Evolutionary conservation across 352 stramenopile genomes (phyloP).

Genomic region (Aphanomyces invadans): DNA sequence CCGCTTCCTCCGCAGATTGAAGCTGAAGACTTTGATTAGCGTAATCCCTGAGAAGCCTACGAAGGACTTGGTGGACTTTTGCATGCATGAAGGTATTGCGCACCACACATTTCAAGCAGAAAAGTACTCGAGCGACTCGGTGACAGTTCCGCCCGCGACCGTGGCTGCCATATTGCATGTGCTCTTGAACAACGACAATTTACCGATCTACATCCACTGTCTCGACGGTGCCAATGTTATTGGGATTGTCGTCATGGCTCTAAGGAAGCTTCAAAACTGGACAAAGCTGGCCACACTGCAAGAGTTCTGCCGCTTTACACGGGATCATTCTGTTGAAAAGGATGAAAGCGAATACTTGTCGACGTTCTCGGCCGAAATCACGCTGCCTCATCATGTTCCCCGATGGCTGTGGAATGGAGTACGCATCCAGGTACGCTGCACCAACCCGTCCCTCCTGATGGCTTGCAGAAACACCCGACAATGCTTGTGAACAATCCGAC

Average conservation of each 20-base stretch:
- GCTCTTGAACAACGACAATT: slow-evolving; percentile 63
- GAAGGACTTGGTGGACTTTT: slow-evolving; percentile 68
- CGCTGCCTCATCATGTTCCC: slow-evolving; percentile 52
- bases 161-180: slow-evolving; percentile 73
- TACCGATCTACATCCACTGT: slow-evolving; percentile 81
- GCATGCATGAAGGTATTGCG: slow-evolving; percentile 53
- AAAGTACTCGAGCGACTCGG: slow-evolving; percentile 84
- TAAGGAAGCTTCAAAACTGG: slow-evolving; percentile 84
- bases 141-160: slow-evolving; percentile 66
- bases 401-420: slow-evolving; percentile 81
- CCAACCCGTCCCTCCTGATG: too few species aligned
- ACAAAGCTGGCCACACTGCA: slow-evolving; percentile 74
- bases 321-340: slow-evolving; percentile 80
- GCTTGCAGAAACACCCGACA: slow-evolving; percentile 60
- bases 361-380: slow-evolving; percentile 74
- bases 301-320: slow-evolving; percentile 81
- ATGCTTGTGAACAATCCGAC: slow-evolving; percentile 51
- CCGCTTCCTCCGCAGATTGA: slow-evolving; percentile 61
- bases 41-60: slow-evolving; percentile 75
- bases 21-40: slow-evolving; percentile 70
- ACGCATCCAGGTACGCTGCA: slow-evolving; percentile 36
- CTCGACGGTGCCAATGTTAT: slow-evolving; percentile 83
- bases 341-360: slow-evolving; percentile 81
- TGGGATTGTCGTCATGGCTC: slow-evolving; percentile 81
- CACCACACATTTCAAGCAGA: slow-evolving; percentile 76